phyloP scores from a whole-genome alignment of 164 flowering plant genomes.

The Magnolia sinica region DNA sequence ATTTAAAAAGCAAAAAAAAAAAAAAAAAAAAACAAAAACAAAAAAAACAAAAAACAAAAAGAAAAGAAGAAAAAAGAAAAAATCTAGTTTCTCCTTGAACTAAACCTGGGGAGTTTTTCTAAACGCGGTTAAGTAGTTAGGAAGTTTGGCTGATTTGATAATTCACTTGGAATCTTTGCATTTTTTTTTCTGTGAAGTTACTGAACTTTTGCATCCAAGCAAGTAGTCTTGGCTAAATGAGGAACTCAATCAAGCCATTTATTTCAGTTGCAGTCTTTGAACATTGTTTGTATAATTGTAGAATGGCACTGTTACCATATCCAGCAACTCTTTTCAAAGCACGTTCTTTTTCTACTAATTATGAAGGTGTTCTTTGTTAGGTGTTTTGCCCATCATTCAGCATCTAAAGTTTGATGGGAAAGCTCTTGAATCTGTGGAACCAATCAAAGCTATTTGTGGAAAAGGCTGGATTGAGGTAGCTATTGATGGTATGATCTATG shows the following conservation, averaged over 20 bases:
- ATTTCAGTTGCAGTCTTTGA: background rate
- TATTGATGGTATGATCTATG: conserved; percentile 48
- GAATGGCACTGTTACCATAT: background rate
- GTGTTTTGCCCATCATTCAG: conserved; percentile 72
- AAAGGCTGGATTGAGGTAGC: conserved; percentile 57
- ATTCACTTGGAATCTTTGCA: background rate
- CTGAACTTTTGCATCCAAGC: background rate
- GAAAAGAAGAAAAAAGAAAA: too few species aligned
- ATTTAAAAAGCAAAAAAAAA: too few species aligned
- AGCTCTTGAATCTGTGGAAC: conserved; percentile 44
- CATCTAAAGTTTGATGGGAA: conserved; percentile 48
- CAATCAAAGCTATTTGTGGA: conserved; percentile 21
- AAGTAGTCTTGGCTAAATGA: background rate
- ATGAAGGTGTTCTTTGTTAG: conserved; percentile 28
- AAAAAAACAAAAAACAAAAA: too few species aligned
- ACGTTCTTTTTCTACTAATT: conserved; percentile 2
- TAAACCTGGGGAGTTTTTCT: background rate
- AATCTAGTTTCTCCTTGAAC: background rate
- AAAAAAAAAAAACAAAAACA: too few species aligned
- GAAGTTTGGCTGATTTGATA: background rate
- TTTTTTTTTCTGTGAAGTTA: background rate
- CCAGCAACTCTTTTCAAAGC: background rate
- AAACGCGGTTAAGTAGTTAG: background rate
- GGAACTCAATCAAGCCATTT: background rate
- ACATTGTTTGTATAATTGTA: background rate